Base-by-base conservation (phyloP, 1,284 basidiomycete genomes). In the Trametes sp. region DNA sequence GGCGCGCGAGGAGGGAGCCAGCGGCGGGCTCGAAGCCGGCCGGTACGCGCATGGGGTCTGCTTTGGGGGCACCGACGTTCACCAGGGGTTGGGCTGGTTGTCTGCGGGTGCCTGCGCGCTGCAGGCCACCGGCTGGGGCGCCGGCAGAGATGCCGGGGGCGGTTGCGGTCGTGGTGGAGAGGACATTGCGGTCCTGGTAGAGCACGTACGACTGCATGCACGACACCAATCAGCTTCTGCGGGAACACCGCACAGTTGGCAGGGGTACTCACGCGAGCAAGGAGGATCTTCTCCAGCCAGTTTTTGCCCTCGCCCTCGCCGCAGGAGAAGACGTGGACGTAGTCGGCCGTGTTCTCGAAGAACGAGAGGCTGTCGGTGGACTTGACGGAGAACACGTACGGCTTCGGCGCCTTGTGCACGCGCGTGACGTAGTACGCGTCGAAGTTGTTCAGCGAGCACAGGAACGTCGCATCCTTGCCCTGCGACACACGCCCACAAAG, bases 261-360 rank as follows among this genome's bases (percentile, higher is more conserved):
- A 16, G 13, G 21, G 45, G 8, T 54, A 81, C 90, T 74, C 74
- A 93, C 92, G 62, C 92, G 84, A 67, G 92, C 92, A 53, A 93
- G 76, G 33, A 93, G 81, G 48, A 94, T 87, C 70, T 82, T 87
- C 76, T 92, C 86, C 71, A 93, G 80, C 92, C 84, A 85, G 70
- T 81, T 80, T 69, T 83, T 82, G 31, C 92, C 92, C 54, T 90
- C 88, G 48, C 82, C 84, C 72, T 89, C 85, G 42, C 87, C 84
- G 62, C 90, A 90, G 24, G 88, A 88, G 72, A 97, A 93, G 55
- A 89, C 80, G 72, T 95, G 93, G 61, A 94, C 76, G 76, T 95
- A 96, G 70, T 97, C 95, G 26, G 86, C 81, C 7, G 87, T 86
- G 74, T 94, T 88, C 78, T 96, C 94, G 71, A 96, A 97, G 71